Evolutionary conservation across 352 stramenopile species (phyloP), one percentile per base, ranked within the genome.

Genomic region (Pythium aphanidermatum): DNA sequence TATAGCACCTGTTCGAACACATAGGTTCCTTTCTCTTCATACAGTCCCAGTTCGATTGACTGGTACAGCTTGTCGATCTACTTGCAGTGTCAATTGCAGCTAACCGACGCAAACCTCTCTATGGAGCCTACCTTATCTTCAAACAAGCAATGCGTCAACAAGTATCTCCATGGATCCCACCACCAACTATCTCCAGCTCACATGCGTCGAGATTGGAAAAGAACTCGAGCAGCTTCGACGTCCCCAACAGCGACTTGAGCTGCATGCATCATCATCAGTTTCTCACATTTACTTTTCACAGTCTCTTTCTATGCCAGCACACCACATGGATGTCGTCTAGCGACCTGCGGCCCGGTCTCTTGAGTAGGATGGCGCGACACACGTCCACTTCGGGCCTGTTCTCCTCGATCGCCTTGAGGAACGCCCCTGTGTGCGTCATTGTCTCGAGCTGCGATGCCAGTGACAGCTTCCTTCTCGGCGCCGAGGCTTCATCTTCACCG

Each of bases 201-300:
- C 74, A 86, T 31, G 73, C 68, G 41, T 92, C 80, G 17, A 92
- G 55, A 39, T 88, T 86, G 36, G 74, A 69, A 54, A 88, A 92
- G 53, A 89, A 88, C 30, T 86, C 65, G 48, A 87, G 74, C 24
- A 92, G 55, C 35, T 86, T 86, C 37, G 80, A 86, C 34, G 70
- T 70, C 10, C 53, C 62, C 20, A 92, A 71, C 24, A 89, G 59
- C 24, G 78, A 74, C 49, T 92, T 92, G 23, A 91, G 71, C 79
- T 90, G 21, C 19, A 24, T 55, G 4, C 17, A 44, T n/a, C n/a
- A n/a, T n/a, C n/a, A n/a, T n/a, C n/a, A n/a, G n/a, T n/a, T n/a
- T n/a, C n/a, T n/a, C n/a, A n/a, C n/a, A n/a, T n/a, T n/a, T n/a
- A n/a, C n/a, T n/a, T n/a, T n/a, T n/a, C n/a, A n/a, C n/a, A n/a